Evolutionary conservation across 192 early-diverging fungal species (phyloP).

Genomic region (Rhizoclosmatium sp.): DNA sequence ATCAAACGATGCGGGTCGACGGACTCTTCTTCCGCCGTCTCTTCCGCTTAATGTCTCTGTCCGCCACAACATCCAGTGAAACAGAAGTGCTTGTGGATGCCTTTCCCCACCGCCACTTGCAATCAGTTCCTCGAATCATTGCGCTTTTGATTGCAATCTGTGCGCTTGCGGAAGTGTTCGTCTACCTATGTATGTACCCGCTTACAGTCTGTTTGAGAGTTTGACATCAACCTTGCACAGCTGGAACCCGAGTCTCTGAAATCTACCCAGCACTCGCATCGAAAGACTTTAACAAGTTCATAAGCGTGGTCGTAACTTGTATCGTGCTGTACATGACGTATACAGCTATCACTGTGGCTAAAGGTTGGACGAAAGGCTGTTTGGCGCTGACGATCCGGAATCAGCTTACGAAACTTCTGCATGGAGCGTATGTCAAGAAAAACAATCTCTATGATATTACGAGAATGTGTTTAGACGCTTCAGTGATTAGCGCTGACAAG

Average conservation of each 20-base stretch:
- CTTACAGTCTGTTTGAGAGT: slow-evolving; percentile 5
- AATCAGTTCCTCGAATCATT: background rate
- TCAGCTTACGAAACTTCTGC: slow-evolving; percentile 69
- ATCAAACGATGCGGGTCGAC: background rate
- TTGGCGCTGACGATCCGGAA: slow-evolving; percentile 69
- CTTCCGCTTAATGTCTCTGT: background rate
- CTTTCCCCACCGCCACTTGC: too few species aligned
- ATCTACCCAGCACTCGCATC: slow-evolving; percentile 79
- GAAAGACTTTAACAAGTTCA: slow-evolving; percentile 69
- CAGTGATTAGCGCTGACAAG: background rate
- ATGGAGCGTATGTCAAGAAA: slow-evolving; percentile 63
- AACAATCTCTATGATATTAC: slow-evolving; percentile 73
- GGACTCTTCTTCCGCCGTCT: background rate
- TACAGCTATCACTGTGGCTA: slow-evolving; percentile 47
- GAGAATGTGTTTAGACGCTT: background rate
- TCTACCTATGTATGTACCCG: slow-evolving; percentile 3
- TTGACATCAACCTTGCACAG: background rate
- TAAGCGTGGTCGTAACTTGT: slow-evolving; percentile 43
- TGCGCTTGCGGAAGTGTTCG: slow-evolving; percentile 11
- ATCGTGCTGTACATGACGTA: slow-evolving; percentile 32
- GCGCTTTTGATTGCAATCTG: background rate
- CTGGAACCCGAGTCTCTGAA: slow-evolving; percentile 71
- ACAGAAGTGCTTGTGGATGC: too few species aligned
- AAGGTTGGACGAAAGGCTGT: slow-evolving; percentile 68
- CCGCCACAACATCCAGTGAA: background rate